These are phyloP conservation scores for Chlorophyllum brunneum DNA, from an alignment of 768 basidiomycete genomes.

Conservation along the genomic window DNA sequence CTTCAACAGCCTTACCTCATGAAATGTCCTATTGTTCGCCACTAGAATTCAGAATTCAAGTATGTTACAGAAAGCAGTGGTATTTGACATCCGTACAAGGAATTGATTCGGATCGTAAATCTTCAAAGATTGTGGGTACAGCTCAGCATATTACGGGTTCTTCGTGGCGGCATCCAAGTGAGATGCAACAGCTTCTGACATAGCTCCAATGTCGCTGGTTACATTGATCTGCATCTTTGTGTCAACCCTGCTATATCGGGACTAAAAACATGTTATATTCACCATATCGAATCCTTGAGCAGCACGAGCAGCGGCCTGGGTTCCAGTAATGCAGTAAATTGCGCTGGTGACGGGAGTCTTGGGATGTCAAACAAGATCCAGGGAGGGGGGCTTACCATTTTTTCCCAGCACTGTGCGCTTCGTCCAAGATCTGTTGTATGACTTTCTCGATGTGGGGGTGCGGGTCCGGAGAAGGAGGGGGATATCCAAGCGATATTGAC, in stretches of 20 bases:
- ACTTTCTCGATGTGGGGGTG: slow-evolving; percentile 59
- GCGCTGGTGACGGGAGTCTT: slow-evolving; percentile 15
- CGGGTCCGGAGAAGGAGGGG: slow-evolving; percentile 59
- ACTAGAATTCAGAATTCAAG: too few relatives aligned
- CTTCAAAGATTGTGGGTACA: too few relatives aligned
- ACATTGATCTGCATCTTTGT: slow-evolving; percentile 43
- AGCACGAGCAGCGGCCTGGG: slow-evolving; percentile 22
- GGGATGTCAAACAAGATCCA: background rate
- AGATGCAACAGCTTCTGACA: slow-evolving; percentile 31
- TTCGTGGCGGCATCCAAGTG: slow-evolving; percentile 22
- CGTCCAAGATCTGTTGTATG: slow-evolving; percentile 50
- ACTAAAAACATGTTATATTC: background rate
- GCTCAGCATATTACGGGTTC: slow-evolving; percentile 10
- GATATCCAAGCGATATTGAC: slow-evolving; percentile 57
- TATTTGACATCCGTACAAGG: too few relatives aligned
- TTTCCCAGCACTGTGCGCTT: slow-evolving; percentile 51
- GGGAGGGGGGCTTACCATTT: slow-evolving; percentile 48
- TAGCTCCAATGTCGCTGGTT: slow-evolving; percentile 38
- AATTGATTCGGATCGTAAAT: too few relatives aligned
- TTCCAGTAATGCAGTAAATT: slow-evolving; percentile 25
- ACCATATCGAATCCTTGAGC: slow-evolving; percentile 29
- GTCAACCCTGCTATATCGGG: background rate
- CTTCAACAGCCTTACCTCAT: too few relatives aligned
- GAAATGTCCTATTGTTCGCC: too few relatives aligned
- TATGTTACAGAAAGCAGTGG: background rate